Conservation (phyloP, 176 grass and related monocot genomes). For the Saccharum officinarum region DNA sequence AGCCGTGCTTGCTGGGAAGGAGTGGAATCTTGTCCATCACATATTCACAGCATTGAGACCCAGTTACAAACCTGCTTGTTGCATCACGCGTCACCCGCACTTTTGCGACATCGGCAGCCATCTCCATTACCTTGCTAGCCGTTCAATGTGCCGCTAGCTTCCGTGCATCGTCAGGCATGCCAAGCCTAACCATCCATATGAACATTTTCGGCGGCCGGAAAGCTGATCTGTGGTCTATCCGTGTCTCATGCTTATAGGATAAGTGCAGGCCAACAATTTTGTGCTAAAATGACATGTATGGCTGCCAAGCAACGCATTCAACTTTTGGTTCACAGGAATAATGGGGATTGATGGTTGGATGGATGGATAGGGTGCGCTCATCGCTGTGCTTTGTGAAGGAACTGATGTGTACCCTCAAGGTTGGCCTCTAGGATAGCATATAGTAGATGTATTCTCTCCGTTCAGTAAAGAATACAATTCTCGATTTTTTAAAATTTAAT, state of each 20-base stretch:
- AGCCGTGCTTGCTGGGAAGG: neutral
- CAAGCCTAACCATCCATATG: neutral
- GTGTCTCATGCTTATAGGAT: neutral
- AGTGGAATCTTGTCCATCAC: neutral
- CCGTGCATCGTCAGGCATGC: neutral
- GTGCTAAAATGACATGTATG: neutral
- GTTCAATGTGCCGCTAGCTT: neutral
- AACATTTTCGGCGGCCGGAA: neutral
- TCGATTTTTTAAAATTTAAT: too few relatives aligned
- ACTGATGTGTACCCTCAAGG: neutral
- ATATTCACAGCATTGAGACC: neutral
- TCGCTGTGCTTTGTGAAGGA: neutral
- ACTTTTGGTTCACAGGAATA: slow-evolving; percentile 15
- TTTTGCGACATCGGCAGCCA: neutral
- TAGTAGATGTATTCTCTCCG: too few relatives aligned
- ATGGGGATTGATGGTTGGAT: neutral
- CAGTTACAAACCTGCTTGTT: neutral
- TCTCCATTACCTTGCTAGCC: neutral
- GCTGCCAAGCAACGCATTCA: neutral
- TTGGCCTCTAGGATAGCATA: neutral
- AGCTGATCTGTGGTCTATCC: neutral
- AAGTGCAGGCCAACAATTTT: neutral
- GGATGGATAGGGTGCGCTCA: neutral
- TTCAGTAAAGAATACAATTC: too few relatives aligned
- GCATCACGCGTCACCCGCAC: slow-evolving; percentile 20